Conservation (phyloP, 208 protist species). For the Porcisia hertigi region DNA sequence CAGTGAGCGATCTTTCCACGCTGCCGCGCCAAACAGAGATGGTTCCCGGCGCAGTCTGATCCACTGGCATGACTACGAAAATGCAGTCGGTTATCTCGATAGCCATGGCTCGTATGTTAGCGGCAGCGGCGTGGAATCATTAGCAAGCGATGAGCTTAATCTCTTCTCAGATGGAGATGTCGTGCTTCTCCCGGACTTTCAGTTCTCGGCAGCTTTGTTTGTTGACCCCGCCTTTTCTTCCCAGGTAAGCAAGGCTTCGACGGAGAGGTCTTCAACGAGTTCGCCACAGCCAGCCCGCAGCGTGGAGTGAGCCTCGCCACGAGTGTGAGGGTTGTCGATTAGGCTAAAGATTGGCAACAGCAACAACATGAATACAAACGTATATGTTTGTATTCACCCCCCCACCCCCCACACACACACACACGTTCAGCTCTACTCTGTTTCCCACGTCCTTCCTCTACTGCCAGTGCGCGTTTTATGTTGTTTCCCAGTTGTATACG, state of each 20-base stretch:
- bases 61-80: background rate
- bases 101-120: too few relatives aligned
- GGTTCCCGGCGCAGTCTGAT: background rate
- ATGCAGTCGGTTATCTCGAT: background rate
- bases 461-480: too few relatives aligned
- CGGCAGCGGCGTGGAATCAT: too few relatives aligned
- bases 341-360: background rate
- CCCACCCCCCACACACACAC: too few relatives aligned
- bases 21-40: background rate
- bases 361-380: background rate
- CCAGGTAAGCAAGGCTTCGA: background rate
- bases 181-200: too few relatives aligned
- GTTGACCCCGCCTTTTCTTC: background rate
- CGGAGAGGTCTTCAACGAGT: background rate
- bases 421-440: too few relatives aligned
- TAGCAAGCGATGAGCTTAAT: background rate
- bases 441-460: too few relatives aligned
- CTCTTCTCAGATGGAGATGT: too few relatives aligned
- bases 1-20: constrained; percentile 19
- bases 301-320: constrained; percentile 5
- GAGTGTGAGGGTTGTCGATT: constrained; percentile 16
- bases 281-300: too few relatives aligned
- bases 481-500: too few relatives aligned
- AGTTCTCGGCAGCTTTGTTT: background rate
- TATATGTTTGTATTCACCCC: background rate